Base-by-base conservation (phyloP, 345 rosid genomes). In the Hibiscus trionum region DNA sequence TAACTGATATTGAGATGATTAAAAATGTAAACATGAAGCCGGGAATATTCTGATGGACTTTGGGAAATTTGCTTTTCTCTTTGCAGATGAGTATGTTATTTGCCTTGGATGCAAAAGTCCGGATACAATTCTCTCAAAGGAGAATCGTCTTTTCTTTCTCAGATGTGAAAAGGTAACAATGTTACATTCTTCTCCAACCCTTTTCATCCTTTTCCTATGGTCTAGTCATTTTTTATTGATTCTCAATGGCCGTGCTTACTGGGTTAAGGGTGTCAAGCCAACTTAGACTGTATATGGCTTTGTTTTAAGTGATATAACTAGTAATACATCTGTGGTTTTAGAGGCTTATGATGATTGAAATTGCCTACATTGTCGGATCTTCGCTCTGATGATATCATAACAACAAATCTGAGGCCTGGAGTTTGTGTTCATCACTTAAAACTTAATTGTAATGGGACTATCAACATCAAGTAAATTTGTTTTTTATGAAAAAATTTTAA, bases 21-120 rank as follows among this genome's bases (percentile, higher is more conserved):
- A 21, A 7, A 6, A 19, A 42, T 2, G 44, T 39, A 42, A 16
- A 70, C 31, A 2, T 33, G 39, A 16, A 3, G 67, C n/a, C 4
- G 4, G 11, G 46, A 60, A 8, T 58, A 7, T 66, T 68, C 44
- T 46, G 35, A 62, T 26, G 63, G 24, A 44, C 39, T 42, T 55
- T 7, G 1, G 26, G 15, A 64, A 42, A 10, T 49, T 7, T 69
- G 67, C 10, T 59, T 68, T 66, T 2, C 6, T 61, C 27, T 63
- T 69, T 66, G 14, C 78, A 84, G 88, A 83, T 70, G 81, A 83
- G 73, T 86, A 81, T 56, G 85, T 86, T 12, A 60, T 79, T 53
- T 84, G 84, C 75, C 61, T 69, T 78, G 73, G 82, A 69, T 86
- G 88, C 79, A 84, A 73, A 75, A 82, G 82, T 79, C 84, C 86